Evolutionary conservation across 345 rosid genomes (phyloP).

Genomic region (Excoecaria agallocha): DNA sequence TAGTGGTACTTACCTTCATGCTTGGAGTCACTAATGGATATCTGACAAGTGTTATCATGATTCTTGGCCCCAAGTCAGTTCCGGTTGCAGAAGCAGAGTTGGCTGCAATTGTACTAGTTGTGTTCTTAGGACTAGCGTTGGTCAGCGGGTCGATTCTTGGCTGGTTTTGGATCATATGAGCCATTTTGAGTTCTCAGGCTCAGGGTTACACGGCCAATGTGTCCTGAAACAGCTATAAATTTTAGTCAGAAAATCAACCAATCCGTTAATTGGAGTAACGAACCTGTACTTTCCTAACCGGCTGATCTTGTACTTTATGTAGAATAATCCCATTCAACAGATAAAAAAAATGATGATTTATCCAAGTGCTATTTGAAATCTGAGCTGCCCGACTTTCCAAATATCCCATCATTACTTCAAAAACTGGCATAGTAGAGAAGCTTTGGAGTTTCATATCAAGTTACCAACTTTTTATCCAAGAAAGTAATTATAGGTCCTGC

Average conservation of each 20-base stretch:
- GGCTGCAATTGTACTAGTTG: conserved; percentile 69
- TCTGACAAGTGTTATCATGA: conserved; percentile 84
- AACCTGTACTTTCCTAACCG: neutral
- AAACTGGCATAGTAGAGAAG: neutral
- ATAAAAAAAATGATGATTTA: neutral
- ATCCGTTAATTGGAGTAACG: neutral
- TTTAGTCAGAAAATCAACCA: conserved; percentile 7
- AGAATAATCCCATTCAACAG: neutral
- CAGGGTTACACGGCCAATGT: neutral
- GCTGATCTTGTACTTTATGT: neutral
- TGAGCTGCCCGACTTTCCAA: neutral
- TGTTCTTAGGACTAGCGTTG: conserved; percentile 74
- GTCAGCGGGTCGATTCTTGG: conserved; percentile 75
- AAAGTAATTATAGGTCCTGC: neutral
- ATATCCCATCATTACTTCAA: neutral
- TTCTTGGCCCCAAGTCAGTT: conserved; percentile 68
- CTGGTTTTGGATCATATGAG: conserved; percentile 77
- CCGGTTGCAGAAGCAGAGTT: conserved; percentile 68
- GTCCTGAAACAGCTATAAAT: neutral
- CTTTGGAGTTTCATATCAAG: neutral
- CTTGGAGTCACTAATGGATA: conserved; percentile 84
- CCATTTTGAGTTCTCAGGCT: neutral
- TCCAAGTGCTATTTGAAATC: neutral
- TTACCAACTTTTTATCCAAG: neutral
- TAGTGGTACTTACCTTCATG: conserved; percentile 59